Evolutionary conservation across 1,139 yeast species (phyloP), one percentile per base, ranked within the genome.

Genomic region (Blastobotrys capitulatus): DNA sequence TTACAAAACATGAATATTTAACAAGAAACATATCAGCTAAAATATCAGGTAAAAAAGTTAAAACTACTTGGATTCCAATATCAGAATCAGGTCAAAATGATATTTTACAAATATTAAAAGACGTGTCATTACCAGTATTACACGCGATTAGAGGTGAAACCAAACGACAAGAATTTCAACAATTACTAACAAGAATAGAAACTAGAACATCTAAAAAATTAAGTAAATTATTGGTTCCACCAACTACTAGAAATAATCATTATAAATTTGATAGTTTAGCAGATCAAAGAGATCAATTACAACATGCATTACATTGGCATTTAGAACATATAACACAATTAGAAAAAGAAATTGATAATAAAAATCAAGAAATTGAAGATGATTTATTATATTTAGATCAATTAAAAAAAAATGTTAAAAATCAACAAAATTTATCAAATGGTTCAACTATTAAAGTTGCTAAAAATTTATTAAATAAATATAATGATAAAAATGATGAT

Each of bases 251-350:
- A 12, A 57, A 59, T 26, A 26, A 48, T 15, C 59, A 56, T 41
- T 59, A 53, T 44, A 54, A 48, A 34, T 51, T 52, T 36, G 60
- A 55, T 26, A 42, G 41, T 12, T 44, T 59, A 37, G 40, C 52
- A 34, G 49, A 46, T 27, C 60, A 56, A 42, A 52, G 54, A 27
- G 52, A 44, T 10, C 54, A 50, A 25, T 48, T 60, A 31, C 62
- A 60, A 41, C 44, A 52, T 5, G 58, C 59, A 10, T 41, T 60
- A 37, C 52, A 53, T 36, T 58, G 60, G 10, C 47, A 57, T 36
- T 39, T 55, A 44, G 60, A 59, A 38, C 63, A 60, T 32, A 55
- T 55, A n/a, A 42, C 57, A 2, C 53, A 55, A 29, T 51, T 61
- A 13, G 59, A 60, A 22, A 49, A 44, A 13, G 62, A 60, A 47